These are phyloP conservation scores for Fusarium concolor DNA, from an alignment of 2,329 filamentous ascomycete species.

Conservation along the genomic window DNA sequence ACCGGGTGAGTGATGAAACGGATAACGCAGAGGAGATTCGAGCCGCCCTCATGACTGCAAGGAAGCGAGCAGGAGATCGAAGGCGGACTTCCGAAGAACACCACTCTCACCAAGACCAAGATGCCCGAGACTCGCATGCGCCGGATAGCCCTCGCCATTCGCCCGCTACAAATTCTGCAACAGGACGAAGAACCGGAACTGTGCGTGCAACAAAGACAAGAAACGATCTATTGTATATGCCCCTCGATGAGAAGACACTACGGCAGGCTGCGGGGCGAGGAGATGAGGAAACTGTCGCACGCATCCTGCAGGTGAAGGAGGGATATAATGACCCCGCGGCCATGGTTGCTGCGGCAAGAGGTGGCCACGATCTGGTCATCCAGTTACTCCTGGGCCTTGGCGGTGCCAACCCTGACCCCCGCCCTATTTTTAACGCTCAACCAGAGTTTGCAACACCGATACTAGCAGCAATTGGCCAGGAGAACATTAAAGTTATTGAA, in stretches of 20 bases:
- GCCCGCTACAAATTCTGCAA: constrained; percentile 58
- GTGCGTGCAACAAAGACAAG: constrained; percentile 72
- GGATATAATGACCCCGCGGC: constrained; percentile 81
- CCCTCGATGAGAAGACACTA: constrained; percentile 70
- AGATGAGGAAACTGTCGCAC: constrained; percentile 70
- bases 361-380: constrained; percentile 89
- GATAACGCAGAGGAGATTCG: constrained; percentile 87
- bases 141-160: constrained; percentile 70
- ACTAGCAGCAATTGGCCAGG: constrained; percentile 90
- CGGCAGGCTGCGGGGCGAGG: constrained; percentile 70
- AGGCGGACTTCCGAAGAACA: constrained; percentile 70
- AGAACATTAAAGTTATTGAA: constrained; percentile 85
- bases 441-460: constrained; percentile 89
- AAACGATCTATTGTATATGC: constrained; percentile 73
- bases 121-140: constrained; percentile 64
- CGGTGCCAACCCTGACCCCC: constrained; percentile 74
- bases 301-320: constrained; percentile 71
- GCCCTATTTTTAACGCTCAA: constrained; percentile 68
- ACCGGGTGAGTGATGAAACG: constrained; percentile 79
- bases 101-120: constrained; percentile 60
- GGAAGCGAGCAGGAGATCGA: constrained; percentile 65
- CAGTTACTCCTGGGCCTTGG: constrained; percentile 80
- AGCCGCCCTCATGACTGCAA: constrained; percentile 70
- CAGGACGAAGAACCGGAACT: constrained; percentile 64
- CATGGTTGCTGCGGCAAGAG: constrained; percentile 90